Conservation (phyloP, 2,329 filamentous ascomycete genomes). For the Monosporascus sp. region DNA sequence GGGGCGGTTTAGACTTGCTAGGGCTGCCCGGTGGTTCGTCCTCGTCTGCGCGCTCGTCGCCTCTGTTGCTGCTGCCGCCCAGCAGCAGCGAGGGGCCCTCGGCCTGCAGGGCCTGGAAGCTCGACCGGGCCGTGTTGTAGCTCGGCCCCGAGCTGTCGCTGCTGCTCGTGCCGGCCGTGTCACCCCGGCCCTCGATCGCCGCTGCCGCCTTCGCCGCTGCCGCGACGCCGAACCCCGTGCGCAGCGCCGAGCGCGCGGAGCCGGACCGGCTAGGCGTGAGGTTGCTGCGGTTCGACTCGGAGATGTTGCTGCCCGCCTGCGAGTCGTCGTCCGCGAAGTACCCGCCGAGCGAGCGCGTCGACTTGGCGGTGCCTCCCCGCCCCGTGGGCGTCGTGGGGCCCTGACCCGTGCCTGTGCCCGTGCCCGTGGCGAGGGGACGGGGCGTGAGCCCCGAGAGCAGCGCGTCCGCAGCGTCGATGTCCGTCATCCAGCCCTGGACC, state of each 20-base stretch:
- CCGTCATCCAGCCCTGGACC: conserved; percentile 53
- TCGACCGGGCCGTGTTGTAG: conserved; percentile 50
- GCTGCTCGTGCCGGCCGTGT: conserved; percentile 28
- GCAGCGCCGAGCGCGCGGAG: conserved; percentile 31
- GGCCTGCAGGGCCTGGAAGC: conserved; percentile 45
- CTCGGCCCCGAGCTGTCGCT: conserved; percentile 31
- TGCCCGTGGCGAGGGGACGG: conserved; percentile 17
- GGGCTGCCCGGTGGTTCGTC: conserved; percentile 43
- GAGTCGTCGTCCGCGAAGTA: conserved; percentile 38
- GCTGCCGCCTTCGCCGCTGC: conserved; percentile 21
- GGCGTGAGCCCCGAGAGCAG: conserved; percentile 42
- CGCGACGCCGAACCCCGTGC: conserved; percentile 29
- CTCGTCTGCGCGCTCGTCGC: conserved; percentile 24
- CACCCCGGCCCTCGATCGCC: conserved; percentile 22
- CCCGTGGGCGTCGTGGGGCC: conserved; percentile 7
- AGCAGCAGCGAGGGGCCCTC: conserved; percentile 47
- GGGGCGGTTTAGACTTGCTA: conserved; percentile 50
- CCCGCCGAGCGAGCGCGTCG: conserved; percentile 22
- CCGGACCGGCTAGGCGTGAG: conserved; percentile 33
- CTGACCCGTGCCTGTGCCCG: neutral
- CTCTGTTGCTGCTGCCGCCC: conserved; percentile 12
- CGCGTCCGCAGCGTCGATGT: conserved; percentile 49
- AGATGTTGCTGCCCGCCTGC: conserved; percentile 52
- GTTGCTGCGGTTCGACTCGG: conserved; percentile 46
- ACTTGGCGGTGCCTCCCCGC: conserved; percentile 5